A percentile compares a stretch with the other conserved stretches of the same genome.
Conservation (phyloP, 2,329 filamentous ascomycete genomes). For the Trichophyton rubrum region DNA sequence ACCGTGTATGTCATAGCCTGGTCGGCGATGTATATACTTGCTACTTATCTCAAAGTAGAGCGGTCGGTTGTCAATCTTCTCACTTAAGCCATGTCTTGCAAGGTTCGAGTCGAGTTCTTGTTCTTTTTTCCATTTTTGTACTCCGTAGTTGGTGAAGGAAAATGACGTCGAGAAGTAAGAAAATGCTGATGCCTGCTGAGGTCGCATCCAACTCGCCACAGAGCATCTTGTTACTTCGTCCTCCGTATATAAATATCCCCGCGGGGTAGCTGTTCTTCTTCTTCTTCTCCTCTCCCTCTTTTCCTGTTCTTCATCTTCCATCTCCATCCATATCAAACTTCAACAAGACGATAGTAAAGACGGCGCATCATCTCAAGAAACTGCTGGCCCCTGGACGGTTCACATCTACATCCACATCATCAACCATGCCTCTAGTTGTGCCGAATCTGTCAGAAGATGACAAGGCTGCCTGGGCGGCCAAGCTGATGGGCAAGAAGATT, state of each 20-base stretch:
- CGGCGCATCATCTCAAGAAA: constrained; percentile 1
- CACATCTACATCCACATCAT: constrained; percentile 1
- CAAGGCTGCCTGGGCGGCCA: constrained; percentile 32
- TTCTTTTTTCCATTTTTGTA: too few species aligned
- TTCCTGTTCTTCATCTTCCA: background rate
- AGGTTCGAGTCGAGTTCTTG: background rate
- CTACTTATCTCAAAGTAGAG: background rate
- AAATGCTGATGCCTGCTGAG: constrained; percentile 1
- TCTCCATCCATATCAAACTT: background rate
- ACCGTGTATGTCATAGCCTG: background rate
- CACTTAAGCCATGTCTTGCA: background rate
- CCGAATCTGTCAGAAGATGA: constrained; percentile 29
- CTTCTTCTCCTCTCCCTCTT: background rate
- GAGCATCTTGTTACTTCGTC: background rate
- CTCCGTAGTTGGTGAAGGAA: too few species aligned
- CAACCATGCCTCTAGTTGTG: constrained; percentile 37
- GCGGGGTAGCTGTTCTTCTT: background rate
- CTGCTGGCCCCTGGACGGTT: background rate
- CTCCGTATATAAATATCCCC: background rate
- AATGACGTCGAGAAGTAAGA: background rate
- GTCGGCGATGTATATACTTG: too few species aligned
- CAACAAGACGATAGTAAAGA: background rate
- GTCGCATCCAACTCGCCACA: constrained; percentile 3
- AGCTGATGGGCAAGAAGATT: constrained; percentile 37
- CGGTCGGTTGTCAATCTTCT: background rate